phyloP scores from a whole-genome alignment of 139 green algal genomes.

The Chlorella sp. region DNA sequence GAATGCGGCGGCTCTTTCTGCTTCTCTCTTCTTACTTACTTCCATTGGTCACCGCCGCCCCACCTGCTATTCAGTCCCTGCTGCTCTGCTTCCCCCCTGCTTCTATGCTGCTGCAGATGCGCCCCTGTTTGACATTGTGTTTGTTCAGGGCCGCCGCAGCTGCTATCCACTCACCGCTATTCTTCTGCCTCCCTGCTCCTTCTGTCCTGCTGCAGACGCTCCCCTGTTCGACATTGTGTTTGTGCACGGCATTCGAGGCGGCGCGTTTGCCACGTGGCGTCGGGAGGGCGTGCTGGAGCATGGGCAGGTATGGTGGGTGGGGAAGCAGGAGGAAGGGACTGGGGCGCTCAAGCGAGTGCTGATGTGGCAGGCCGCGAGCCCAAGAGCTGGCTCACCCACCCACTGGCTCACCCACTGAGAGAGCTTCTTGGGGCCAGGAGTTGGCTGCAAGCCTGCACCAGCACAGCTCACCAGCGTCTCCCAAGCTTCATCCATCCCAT shows the following conservation, averaged over 20 bases:
- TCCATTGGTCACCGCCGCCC: too few relatives aligned
- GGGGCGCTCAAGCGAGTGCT: neutral
- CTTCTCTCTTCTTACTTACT: too few relatives aligned
- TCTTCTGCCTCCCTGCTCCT: neutral
- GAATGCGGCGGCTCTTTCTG: too few relatives aligned
- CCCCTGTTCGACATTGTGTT: conserved; percentile 87
- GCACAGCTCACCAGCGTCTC: too few relatives aligned
- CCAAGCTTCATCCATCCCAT: too few relatives aligned
- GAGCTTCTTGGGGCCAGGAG: too few relatives aligned
- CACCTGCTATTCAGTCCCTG: neutral
- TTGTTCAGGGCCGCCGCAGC: too few relatives aligned
- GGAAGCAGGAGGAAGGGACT: neutral
- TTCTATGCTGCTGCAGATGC: neutral
- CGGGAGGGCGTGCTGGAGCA: conserved; percentile 36
- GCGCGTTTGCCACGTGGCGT: conserved; percentile 88
- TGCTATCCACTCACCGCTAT: too few relatives aligned
- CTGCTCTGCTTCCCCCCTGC: neutral
- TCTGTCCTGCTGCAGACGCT: conserved; percentile 25
- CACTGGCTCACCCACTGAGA: too few relatives aligned
- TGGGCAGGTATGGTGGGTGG: conserved; percentile 17
- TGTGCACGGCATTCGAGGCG: conserved; percentile 88
- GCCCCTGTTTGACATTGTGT: neutral
- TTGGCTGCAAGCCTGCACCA: too few relatives aligned
- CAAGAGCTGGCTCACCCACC: too few relatives aligned
- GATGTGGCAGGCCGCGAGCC: too few relatives aligned